Conservation (phyloP, 163 green algal species). For the Scenedesmus sp. region DNA sequence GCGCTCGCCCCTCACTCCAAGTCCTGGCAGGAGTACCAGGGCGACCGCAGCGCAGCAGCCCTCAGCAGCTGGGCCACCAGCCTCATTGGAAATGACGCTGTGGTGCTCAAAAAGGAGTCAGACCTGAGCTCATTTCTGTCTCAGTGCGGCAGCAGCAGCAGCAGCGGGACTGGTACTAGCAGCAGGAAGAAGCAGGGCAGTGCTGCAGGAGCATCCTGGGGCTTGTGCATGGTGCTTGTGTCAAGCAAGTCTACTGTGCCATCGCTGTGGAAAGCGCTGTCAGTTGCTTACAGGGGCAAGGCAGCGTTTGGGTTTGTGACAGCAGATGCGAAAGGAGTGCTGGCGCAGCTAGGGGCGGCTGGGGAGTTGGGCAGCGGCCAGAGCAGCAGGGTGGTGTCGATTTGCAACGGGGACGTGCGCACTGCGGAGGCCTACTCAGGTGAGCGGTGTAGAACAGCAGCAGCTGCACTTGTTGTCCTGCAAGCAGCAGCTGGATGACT, state of each 20-base stretch:
- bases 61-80: slow-evolving; percentile 79
- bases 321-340: slow-evolving; percentile 14
- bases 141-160: slow-evolving; percentile 47
- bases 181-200: slow-evolving; percentile 26
- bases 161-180: neutral
- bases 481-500: neutral
- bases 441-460: neutral
- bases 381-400: slow-evolving; percentile 24
- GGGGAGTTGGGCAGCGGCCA: neutral
- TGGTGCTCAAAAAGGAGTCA: slow-evolving; percentile 55
- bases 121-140: slow-evolving; percentile 62
- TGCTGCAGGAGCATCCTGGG: slow-evolving; percentile 66
- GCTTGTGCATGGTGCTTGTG: slow-evolving; percentile 79
- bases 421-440: slow-evolving; percentile 63
- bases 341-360: slow-evolving; percentile 34
- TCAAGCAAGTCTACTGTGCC: slow-evolving; percentile 77
- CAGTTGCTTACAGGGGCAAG: slow-evolving; percentile 75
- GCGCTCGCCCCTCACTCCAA: slow-evolving; percentile 59
- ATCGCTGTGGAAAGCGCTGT: slow-evolving; percentile 80
- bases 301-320: slow-evolving; percentile 72
- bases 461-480: neutral
- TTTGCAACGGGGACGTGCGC: slow-evolving; percentile 83
- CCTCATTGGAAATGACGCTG: slow-evolving; percentile 74
- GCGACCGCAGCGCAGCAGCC: slow-evolving; percentile 70
- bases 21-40: slow-evolving; percentile 71